These are phyloP conservation scores for Glonium stellatum DNA, from an alignment of 495 filamentous ascomycete genomes.

Conservation along the genomic window DNA sequence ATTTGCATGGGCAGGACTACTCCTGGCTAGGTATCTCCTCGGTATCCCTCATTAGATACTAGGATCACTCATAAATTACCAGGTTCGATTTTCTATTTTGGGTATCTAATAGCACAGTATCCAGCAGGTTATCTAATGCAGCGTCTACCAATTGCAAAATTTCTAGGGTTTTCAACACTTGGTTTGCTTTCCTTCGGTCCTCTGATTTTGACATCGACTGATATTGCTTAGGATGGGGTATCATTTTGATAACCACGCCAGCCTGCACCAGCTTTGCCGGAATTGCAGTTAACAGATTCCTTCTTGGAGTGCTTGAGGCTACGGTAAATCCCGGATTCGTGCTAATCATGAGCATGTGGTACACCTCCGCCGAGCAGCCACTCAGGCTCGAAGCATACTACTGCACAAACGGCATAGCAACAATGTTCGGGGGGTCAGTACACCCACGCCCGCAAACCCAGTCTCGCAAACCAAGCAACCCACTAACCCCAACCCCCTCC, in stretches of 20 bases:
- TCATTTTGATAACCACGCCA: slow-evolving; percentile 42
- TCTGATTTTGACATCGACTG: too few relatives aligned
- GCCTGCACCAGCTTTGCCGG: slow-evolving; percentile 40
- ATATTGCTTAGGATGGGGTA: slow-evolving; percentile 34
- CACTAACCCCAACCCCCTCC: too few relatives aligned
- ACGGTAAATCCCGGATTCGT: slow-evolving; percentile 49
- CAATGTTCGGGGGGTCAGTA: slow-evolving; percentile 42
- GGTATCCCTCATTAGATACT: too few relatives aligned
- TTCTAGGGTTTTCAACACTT: slow-evolving; percentile 29
- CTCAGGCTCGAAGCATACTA: slow-evolving; percentile 50
- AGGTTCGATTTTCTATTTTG: slow-evolving; percentile 51
- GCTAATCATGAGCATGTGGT: slow-evolving; percentile 54
- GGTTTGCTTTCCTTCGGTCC: slow-evolving; percentile 9
- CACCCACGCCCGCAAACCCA: background rate
- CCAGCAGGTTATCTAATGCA: slow-evolving; percentile 48
- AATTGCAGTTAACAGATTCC: slow-evolving; percentile 29
- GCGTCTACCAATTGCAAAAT: slow-evolving; percentile 48
- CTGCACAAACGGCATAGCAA: slow-evolving; percentile 50
- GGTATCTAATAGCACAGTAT: slow-evolving; percentile 47
- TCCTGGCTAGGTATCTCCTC: slow-evolving; percentile 46
- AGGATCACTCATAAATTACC: background rate
- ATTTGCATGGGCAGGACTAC: slow-evolving; percentile 50
- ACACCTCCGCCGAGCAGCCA: slow-evolving; percentile 47
- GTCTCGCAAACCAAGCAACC: background rate
- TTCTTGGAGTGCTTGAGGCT: slow-evolving; percentile 29